Percentiles rank a stretch among this genome's conserved stretches.
These are phyloP conservation scores for Trichoderma simmonsii DNA, from an alignment of 2,329 filamentous ascomycete genomes.

Conservation along the genomic window DNA sequence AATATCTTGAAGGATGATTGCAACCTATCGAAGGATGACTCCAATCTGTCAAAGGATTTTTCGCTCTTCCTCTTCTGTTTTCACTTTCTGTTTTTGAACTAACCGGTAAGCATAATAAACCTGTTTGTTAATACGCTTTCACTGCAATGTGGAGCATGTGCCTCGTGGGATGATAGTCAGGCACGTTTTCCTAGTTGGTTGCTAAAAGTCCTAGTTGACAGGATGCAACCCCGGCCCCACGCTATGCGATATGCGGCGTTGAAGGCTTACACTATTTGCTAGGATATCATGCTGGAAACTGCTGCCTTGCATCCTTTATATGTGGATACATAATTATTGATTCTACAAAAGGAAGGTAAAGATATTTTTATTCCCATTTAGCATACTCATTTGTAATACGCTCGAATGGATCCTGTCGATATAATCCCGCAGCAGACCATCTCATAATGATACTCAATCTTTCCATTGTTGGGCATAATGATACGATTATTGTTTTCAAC, in stretches of 20 bases:
- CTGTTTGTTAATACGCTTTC: neutral
- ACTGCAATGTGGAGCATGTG: neutral
- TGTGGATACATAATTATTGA: neutral
- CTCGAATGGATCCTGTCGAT: neutral
- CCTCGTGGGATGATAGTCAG: neutral
- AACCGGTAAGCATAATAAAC: neutral
- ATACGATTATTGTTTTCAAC: neutral
- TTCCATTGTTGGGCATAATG: neutral
- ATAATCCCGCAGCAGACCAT: neutral
- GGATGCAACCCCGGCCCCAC: neutral
- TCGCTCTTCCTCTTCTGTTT: neutral
- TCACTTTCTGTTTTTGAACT: neutral
- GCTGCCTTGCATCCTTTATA: neutral
- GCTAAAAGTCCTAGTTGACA: neutral
- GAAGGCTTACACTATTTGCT: neutral
- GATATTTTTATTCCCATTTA: neutral
- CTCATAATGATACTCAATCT: neutral
- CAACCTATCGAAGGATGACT: neutral
- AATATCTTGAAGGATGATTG: neutral
- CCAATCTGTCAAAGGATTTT: neutral
- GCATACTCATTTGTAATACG: neutral
- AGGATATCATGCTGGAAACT: neutral
- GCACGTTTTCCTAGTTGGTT: neutral
- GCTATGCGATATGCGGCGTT: neutral
- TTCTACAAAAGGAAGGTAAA: neutral